Percentiles rank a stretch among this genome's conserved stretches.
Evolutionary conservation across 140 eudicot genomes (phyloP).

Genomic region (Cichorium intybus): DNA sequence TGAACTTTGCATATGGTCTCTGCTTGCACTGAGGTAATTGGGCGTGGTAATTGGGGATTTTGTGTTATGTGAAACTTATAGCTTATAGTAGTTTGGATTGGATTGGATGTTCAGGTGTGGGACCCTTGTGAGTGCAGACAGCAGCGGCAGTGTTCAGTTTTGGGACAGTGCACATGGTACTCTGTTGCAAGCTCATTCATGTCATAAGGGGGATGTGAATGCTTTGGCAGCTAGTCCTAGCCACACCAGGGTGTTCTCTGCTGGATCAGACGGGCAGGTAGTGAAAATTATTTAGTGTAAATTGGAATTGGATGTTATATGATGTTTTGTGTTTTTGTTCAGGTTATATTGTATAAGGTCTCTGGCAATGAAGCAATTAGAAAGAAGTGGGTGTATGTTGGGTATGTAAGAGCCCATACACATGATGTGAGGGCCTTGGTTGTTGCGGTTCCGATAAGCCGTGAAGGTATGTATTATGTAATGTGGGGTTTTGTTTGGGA

Average conservation of each 20-base stretch:
- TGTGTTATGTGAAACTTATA: neutral
- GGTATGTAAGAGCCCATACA: constrained; percentile 77
- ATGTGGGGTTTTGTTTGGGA: neutral
- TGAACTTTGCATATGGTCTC: constrained; percentile 85
- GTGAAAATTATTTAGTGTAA: neutral
- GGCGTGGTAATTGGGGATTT: neutral
- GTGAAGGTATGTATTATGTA: constrained; percentile 61
- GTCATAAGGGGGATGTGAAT: constrained; percentile 76
- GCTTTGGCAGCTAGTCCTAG: constrained; percentile 69
- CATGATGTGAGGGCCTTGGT: constrained; percentile 85
- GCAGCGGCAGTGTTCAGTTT: constrained; percentile 76
- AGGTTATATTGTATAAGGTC: constrained; percentile 69
- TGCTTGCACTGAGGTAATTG: constrained; percentile 70
- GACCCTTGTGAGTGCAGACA: constrained; percentile 78
- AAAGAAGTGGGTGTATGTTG: constrained; percentile 71
- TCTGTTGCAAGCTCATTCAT: constrained; percentile 69
- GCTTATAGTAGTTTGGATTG: neutral
- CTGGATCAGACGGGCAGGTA: constrained; percentile 94
- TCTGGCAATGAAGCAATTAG: constrained; percentile 31
- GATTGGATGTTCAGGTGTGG: constrained; percentile 65
- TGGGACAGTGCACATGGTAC: constrained; percentile 82
- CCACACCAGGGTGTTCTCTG: constrained; percentile 75
- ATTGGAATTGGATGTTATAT: too few species aligned
- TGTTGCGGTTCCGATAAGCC: constrained; percentile 71
- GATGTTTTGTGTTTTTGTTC: neutral